Evolutionary conservation across 2,329 filamentous ascomycete species (phyloP), one percentile per base, ranked within the genome.

Genomic region (Fusarium sp.): DNA sequence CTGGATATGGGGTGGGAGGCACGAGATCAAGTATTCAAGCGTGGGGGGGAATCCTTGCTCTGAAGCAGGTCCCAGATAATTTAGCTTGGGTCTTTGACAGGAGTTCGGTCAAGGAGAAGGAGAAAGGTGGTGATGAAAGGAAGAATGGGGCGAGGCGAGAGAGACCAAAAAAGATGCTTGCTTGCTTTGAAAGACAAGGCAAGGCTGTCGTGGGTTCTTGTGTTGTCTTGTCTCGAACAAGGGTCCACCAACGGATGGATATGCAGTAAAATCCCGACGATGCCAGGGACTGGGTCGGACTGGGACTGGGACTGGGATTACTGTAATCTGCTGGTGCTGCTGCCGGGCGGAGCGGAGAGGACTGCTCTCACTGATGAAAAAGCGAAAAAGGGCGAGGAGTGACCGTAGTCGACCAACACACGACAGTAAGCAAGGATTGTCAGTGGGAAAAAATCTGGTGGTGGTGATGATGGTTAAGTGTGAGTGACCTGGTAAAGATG

Each of bases 31-130:
- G 71, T 72, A 73, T 60, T 64, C 63, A 60, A 63, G 35, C 57
- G 68, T 69, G 76, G 77, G 76, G 75, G 75, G 75, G 66, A 61
- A 70, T 72, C 70, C 60, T 58, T 58, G 56, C 56, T 35, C 60
- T 68, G 62, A 57, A 59, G 46, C 38, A 52, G 43, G 67, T 73
- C 52, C 56, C 50, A 60, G 65, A 30, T 40, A 54, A 54, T 54
- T 54, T 65, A 67, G 53, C 47, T 40, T 54, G 47, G 47, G 33
- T 40, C 33, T 40, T 54, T 60, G 67, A 69, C 46, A 44, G 62
- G 47, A 62, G 69, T 72, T 78, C 76, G 76, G 76, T 78, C 74
- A 78, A 50, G 75, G 42, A 78, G 76, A 78, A 73, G 16, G 73
- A 69, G 60, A 68, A 74, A 57, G 64, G 47, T 60, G 56, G 64